A percentile compares a stretch with the other conserved stretches of the same genome.
Evolutionary conservation across 2,329 filamentous ascomycete species (phyloP).

Genomic region (Botryotinia narcissicola): DNA sequence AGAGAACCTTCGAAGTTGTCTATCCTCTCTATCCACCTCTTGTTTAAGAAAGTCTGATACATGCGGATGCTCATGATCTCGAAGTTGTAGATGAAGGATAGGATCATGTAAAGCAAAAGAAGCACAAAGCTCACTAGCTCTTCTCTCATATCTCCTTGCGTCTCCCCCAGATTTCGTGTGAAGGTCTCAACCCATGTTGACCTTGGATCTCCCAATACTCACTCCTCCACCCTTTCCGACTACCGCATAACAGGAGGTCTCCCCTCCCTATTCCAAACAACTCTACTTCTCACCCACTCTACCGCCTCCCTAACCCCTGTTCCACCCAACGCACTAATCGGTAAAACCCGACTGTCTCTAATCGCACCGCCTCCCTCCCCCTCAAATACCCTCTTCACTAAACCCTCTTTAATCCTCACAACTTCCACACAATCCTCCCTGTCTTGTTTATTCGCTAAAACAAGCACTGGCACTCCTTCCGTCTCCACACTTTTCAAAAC

Average conservation of each 20-base stretch:
- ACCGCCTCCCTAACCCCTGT: conserved; percentile 90
- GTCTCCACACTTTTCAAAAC: conserved; percentile 85
- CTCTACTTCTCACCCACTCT: conserved; percentile 90
- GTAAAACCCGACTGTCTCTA: conserved; percentile 85
- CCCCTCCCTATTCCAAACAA: conserved; percentile 95
- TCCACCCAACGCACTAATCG: conserved; percentile 84
- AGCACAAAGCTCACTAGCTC: neutral
- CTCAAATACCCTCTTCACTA: conserved; percentile 94
- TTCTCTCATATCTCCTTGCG: neutral
- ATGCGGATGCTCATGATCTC: neutral
- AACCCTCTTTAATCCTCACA: conserved; percentile 92
- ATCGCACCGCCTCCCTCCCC: conserved; percentile 84
- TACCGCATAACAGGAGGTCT: conserved; percentile 89
- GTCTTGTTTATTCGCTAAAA: conserved; percentile 97
- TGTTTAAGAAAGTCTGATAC: neutral
- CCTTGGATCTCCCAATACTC: neutral
- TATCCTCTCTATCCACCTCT: too few relatives aligned
- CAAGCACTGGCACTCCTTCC: conserved; percentile 85
- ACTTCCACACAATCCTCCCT: conserved; percentile 97
- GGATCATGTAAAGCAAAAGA: neutral
- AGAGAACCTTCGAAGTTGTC: neutral
- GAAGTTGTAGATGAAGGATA: neutral
- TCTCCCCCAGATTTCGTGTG: neutral
- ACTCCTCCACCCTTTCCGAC: conserved; percentile 23
- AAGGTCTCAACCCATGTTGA: neutral